Conservation (phyloP, 2,329 filamentous ascomycete genomes). For the Hypomyces perniciosus region DNA sequence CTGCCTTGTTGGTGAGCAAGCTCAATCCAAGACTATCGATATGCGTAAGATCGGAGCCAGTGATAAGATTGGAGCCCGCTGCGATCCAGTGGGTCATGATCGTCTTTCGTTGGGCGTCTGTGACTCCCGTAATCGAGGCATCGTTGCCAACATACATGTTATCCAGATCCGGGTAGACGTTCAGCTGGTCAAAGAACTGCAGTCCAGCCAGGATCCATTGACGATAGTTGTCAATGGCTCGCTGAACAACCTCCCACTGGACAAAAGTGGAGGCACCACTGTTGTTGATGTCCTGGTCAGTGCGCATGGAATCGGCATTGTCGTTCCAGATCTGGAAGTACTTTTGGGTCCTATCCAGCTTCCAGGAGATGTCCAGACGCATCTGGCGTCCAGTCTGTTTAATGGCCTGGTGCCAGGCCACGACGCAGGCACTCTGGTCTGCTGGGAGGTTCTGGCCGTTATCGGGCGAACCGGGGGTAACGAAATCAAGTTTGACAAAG, state of each 20-base stretch:
- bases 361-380: conserved; percentile 18
- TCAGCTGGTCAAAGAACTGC: conserved; percentile 12
- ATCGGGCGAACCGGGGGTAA: conserved; percentile 17
- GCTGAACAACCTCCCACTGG: conserved; percentile 13
- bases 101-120: conserved; percentile 15
- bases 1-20: conserved; percentile 13
- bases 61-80: conserved; percentile 15
- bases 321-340: conserved; percentile 16
- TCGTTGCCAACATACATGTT: conserved; percentile 16
- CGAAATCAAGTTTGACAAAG: conserved; percentile 17
- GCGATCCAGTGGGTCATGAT: conserved; percentile 19
- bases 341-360: conserved; percentile 16
- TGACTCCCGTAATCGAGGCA: conserved; percentile 12
- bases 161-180: conserved; percentile 16
- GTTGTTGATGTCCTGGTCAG: conserved; percentile 19
- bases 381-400: conserved; percentile 14
- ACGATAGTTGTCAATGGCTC: conserved; percentile 18
- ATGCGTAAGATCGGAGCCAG: conserved; percentile 15
- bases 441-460: conserved; percentile 16
- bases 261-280: conserved; percentile 10
- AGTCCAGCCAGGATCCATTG: conserved; percentile 17
- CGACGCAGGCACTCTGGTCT: conserved; percentile 14
- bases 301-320: conserved; percentile 17
- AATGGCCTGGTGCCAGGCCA: conserved; percentile 17
- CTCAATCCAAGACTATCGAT: conserved; percentile 13